Evolutionary conservation across 345 rosid genomes (phyloP).

Genomic region (Dipteronia dyeriana): DNA sequence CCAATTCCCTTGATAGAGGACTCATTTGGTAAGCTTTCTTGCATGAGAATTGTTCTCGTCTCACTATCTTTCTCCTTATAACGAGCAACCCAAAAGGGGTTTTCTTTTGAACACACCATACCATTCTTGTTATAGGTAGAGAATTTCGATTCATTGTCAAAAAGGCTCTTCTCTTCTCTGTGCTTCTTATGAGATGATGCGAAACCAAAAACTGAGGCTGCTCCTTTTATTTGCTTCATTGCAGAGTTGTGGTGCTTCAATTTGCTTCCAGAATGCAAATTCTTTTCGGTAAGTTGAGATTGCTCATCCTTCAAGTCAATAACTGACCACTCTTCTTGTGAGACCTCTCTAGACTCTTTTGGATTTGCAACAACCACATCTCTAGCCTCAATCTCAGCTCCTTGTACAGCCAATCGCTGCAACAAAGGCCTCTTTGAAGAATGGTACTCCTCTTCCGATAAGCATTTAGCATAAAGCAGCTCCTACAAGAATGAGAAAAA

Average conservation of each 20-base stretch:
- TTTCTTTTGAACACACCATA: conserved; percentile 33
- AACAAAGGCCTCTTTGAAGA: conserved; percentile 72
- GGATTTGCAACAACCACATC: conserved; percentile 45
- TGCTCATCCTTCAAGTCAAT: conserved; percentile 71
- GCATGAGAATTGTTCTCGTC: conserved; percentile 58
- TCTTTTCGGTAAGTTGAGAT: conserved; percentile 32
- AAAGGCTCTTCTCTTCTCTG: conserved; percentile 49
- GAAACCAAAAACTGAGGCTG: conserved; percentile 56
- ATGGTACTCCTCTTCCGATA: conserved; percentile 67
- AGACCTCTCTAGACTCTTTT: conserved; percentile 37
- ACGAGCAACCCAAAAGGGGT: conserved; percentile 42
- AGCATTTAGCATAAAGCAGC: conserved; percentile 67
- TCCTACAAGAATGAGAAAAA: conserved; percentile 35
- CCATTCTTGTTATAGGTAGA: conserved; percentile 15
- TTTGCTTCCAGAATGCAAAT: conserved; percentile 36
- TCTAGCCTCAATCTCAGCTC: conserved; percentile 65
- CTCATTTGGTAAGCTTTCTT: conserved; percentile 34
- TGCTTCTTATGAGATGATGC: conserved; percentile 42
- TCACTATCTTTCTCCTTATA: conserved; percentile 42
- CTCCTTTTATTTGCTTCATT: conserved; percentile 65
- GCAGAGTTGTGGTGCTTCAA: conserved; percentile 40
- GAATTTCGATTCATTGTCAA: conserved; percentile 36
- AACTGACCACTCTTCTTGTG: conserved; percentile 67
- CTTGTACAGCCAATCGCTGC: conserved; percentile 69
- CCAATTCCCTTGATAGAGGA: conserved; percentile 34